Conservation (phyloP, 2,329 filamentous ascomycete species). For the Apiospora koreana region DNA sequence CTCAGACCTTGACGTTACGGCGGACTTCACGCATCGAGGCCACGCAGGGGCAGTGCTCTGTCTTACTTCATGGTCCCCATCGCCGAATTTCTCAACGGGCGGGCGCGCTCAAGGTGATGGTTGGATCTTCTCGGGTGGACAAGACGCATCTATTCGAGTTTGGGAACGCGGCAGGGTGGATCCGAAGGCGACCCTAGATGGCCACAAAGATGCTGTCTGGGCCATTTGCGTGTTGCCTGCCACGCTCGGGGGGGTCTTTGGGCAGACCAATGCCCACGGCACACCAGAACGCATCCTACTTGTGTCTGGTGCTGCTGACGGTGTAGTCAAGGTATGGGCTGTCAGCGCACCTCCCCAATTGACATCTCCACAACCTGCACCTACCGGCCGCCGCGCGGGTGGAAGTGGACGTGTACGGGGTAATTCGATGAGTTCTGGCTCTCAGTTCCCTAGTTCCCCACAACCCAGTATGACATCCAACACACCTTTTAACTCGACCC, state of each 20-base stretch:
- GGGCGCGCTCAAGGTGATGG: slow-evolving; percentile 88
- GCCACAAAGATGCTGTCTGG: slow-evolving; percentile 96
- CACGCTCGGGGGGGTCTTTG: slow-evolving; percentile 79
- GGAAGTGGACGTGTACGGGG: slow-evolving; percentile 76
- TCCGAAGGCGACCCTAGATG: slow-evolving; percentile 90
- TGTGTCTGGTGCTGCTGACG: slow-evolving; percentile 90
- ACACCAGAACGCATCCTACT: slow-evolving; percentile 83
- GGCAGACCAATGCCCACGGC: slow-evolving; percentile 72
- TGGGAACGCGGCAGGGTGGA: slow-evolving; percentile 96
- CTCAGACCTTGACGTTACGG: slow-evolving; percentile 85
- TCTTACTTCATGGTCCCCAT: slow-evolving; percentile 82
- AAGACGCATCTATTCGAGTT: slow-evolving; percentile 88
- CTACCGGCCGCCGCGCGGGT: slow-evolving; percentile 55
- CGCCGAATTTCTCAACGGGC: slow-evolving; percentile 85
- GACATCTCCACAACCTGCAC: slow-evolving; percentile 74
- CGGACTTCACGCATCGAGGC: slow-evolving; percentile 93
- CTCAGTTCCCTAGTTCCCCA: slow-evolving; percentile 85
- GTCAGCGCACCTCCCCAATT: slow-evolving; percentile 88
- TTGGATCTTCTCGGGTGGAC: slow-evolving; percentile 97
- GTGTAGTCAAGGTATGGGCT: slow-evolving; percentile 90
- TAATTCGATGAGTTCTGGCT: slow-evolving; percentile 93
- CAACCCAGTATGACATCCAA: slow-evolving; percentile 84
- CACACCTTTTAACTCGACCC: slow-evolving; percentile 83
- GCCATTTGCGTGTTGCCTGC: slow-evolving; percentile 88
- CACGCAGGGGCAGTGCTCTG: slow-evolving; percentile 89